These are phyloP conservation scores for Nitzschia inconspicua DNA, from an alignment of 108 stramenopile species.

Conservation along the genomic window DNA sequence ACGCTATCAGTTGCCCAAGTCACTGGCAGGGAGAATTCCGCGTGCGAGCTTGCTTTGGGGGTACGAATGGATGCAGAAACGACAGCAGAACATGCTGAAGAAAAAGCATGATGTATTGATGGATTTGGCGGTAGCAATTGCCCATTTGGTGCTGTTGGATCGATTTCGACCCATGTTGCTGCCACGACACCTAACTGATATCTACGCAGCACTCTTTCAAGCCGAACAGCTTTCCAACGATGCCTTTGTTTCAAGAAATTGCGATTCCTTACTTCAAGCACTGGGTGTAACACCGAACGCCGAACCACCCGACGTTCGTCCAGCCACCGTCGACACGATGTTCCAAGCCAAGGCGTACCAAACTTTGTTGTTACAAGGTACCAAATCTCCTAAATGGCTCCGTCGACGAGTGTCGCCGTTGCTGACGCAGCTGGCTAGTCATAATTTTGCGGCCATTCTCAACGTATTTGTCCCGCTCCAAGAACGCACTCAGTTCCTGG, in stretches of 20 bases:
- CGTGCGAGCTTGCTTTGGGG: conserved; percentile 44
- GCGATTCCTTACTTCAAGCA: too few relatives aligned
- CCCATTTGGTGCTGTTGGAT: conserved; percentile 68
- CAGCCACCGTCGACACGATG: not conserved
- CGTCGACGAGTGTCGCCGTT: conserved; percentile 47
- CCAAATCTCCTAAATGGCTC: conserved; percentile 56
- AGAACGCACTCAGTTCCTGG: conserved; percentile 27
- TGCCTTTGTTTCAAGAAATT: conserved; percentile 12
- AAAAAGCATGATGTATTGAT: too few relatives aligned
- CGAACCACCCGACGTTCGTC: not conserved
- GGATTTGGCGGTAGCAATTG: conserved; percentile 1
- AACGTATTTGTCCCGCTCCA: conserved; percentile 67
- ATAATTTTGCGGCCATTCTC: conserved; percentile 56
- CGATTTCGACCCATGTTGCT: conserved; percentile 86
- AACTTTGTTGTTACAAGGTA: conserved; percentile 39
- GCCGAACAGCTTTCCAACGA: conserved; percentile 37
- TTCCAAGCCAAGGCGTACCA: conserved; percentile 40
- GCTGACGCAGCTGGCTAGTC: conserved; percentile 53
- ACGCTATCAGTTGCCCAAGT: conserved; percentile 50
- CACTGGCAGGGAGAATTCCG: conserved; percentile 72
- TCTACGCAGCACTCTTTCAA: conserved; percentile 66
- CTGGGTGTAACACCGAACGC: conserved; percentile 9
- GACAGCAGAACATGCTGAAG: not conserved
- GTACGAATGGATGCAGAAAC: not conserved
- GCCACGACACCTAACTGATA: conserved; percentile 73